Evolutionary conservation across 1,284 basidiomycete species (phyloP).

Genomic region (Malassezia equina): DNA sequence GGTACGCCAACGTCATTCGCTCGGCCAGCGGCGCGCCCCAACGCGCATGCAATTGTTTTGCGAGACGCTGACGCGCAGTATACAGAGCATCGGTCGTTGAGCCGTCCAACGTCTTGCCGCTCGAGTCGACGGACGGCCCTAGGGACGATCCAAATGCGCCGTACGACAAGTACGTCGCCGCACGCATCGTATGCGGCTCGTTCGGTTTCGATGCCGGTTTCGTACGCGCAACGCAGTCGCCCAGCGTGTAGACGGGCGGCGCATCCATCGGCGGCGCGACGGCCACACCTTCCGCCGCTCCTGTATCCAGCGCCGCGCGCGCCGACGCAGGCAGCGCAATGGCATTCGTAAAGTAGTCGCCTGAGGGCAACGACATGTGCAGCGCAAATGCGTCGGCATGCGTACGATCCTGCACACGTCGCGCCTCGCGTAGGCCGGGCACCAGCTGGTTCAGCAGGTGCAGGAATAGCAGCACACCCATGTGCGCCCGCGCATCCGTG

Average conservation of each 20-base stretch:
- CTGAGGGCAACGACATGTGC: slow-evolving; percentile 39
- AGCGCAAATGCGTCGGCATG: slow-evolving; percentile 21
- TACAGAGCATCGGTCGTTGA: slow-evolving; percentile 18
- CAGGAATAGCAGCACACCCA: background rate
- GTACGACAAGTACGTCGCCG: slow-evolving; percentile 30
- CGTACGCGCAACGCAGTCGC: slow-evolving; percentile 14
- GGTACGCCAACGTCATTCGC: slow-evolving; percentile 10
- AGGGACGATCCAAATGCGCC: slow-evolving; percentile 32
- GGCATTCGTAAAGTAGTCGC: slow-evolving; percentile 44
- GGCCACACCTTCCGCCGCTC: slow-evolving; percentile 31
- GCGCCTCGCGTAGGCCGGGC: background rate
- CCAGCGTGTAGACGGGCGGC: slow-evolving; percentile 22
- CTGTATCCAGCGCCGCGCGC: slow-evolving; percentile 22
- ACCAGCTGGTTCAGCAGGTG: slow-evolving; percentile 7
- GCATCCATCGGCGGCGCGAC: slow-evolving; percentile 22
- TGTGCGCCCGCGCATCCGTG: background rate
- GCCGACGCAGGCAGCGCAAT: slow-evolving; percentile 17
- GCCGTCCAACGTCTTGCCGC: slow-evolving; percentile 20
- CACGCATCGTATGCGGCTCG: background rate
- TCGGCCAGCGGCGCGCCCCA: slow-evolving; percentile 12
- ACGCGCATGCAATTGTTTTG: background rate
- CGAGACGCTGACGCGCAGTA: background rate
- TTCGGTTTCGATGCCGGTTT: background rate
- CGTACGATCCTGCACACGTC: background rate
- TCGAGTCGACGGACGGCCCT: slow-evolving; percentile 36